Evolutionary conservation across 345 rosid species (phyloP), one percentile per base, ranked within the genome.

Genomic region (Rhodamnia rubescens): DNA sequence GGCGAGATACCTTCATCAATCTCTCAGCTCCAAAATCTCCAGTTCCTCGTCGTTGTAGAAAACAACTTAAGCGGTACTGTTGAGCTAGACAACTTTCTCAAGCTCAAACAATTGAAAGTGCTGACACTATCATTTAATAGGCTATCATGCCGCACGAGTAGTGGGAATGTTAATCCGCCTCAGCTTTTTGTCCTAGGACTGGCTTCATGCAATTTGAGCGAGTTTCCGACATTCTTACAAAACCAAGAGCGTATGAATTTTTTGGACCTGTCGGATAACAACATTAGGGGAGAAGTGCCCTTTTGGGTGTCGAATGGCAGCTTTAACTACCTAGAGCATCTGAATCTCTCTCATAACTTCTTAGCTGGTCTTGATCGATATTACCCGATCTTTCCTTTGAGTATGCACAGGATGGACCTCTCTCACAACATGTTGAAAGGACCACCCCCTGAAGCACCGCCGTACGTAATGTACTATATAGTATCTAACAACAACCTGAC

Each of bases 31-130:
- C 78, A 5, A 15, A 82, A 85, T 59, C 84, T 85, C 22, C 7
- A 13, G 11, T 5, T 11, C 2, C 83, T 75, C 5, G 0, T 7
- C 52, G 83, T 85, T 24, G 1, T 0, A 0, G 0, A 29, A 40
- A 75, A 54, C 42, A 42, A 85, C 49, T 24, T 85, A 1, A 53
- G 36, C 40, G 83, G 69, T 24, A 75, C 52, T 13, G 0, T 85
- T 18, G 69, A 36, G 0, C 20, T 85, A 4, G 83, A 85, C 74
- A 85, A 75, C 53, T 54, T 78, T 78, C 12, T 27, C n/a, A 58
- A 80, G 32, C 83, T 88, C 24, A 44, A 50, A 53, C 21, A 47
- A 0, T 53, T 85, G 5, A 0, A 0, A 0, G 6, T 0, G 20
- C 29, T 88, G 1, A 53, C 7, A 7, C 44, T 88, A n/a, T 88